Evolutionary conservation across 2,329 filamentous ascomycete species (phyloP).

Genomic region (Cercospora citrullina): DNA sequence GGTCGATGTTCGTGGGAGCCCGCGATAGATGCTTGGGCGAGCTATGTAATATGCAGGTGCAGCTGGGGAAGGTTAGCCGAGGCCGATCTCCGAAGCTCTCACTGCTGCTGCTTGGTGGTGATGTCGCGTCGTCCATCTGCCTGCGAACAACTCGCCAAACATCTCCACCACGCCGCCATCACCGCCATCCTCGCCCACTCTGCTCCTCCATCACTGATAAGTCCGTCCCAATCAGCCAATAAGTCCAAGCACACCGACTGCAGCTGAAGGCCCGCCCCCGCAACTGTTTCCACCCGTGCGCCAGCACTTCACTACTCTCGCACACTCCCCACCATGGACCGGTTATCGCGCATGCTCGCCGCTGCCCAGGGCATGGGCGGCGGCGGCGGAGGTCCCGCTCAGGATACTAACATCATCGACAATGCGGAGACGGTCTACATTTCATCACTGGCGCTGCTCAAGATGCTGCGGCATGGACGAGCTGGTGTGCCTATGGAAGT

Average conservation of each 20-base stretch:
- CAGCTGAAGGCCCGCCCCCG: background rate
- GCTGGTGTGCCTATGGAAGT: slow-evolving; percentile 99
- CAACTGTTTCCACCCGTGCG: background rate
- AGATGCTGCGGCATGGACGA: slow-evolving; percentile 97
- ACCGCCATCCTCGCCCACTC: slow-evolving; percentile 6
- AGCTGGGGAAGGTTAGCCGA: background rate
- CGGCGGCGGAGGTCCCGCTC: slow-evolving; percentile 65
- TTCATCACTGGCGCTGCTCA: slow-evolving; percentile 91
- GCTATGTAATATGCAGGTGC: background rate
- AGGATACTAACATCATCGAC: slow-evolving; percentile 95
- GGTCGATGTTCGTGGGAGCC: slow-evolving; percentile 22
- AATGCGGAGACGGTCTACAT: slow-evolving; percentile 99
- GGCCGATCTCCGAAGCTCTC: background rate
- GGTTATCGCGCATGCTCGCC: slow-evolving; percentile 84
- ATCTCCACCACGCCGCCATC: slow-evolving; percentile 12
- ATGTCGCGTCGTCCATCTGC: slow-evolving; percentile 16
- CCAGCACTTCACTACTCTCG: background rate
- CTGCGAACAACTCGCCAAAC: background rate
- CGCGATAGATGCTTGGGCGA: background rate
- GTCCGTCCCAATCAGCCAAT: background rate
- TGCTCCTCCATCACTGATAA: slow-evolving; percentile 8
- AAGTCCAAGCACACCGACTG: background rate
- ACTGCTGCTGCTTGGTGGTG: background rate
- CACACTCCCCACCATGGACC: slow-evolving; percentile 65
- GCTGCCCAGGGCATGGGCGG: slow-evolving; percentile 64